Conservation (phyloP, 2,329 filamentous ascomycete species). For the Elsinoe fawcettii region DNA sequence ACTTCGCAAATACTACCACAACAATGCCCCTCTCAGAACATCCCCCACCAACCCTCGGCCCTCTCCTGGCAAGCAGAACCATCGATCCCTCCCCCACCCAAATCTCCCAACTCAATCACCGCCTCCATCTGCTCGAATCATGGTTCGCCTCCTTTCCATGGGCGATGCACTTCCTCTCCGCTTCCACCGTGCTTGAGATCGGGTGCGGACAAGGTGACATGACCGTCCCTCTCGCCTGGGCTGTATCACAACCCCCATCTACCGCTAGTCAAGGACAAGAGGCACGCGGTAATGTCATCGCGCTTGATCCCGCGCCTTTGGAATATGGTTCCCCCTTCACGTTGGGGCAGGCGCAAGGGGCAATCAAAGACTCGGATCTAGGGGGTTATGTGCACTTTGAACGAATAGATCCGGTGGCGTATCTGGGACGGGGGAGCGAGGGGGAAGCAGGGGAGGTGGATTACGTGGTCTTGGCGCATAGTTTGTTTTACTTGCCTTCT, state of each 20-base stretch:
- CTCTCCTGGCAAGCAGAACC: not conserved
- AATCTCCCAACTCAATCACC: not conserved
- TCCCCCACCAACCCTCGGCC: not conserved
- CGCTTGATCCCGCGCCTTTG: conserved; percentile 45
- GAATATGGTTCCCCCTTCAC: conserved; percentile 47
- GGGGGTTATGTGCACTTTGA: conserved; percentile 40
- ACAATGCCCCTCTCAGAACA: not conserved
- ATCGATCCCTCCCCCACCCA: not conserved
- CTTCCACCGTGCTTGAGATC: conserved; percentile 40
- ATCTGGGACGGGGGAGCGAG: conserved; percentile 26
- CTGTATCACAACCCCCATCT: conserved; percentile 31
- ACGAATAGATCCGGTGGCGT: conserved; percentile 33
- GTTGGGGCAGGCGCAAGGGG: conserved; percentile 42
- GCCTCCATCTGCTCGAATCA: not conserved
- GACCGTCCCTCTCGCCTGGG: conserved; percentile 47
- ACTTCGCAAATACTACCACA: too few relatives aligned
- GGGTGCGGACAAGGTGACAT: conserved; percentile 55
- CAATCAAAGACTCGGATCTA: conserved; percentile 36
- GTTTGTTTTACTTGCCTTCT: conserved; percentile 48
- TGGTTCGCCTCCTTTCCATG: not conserved
- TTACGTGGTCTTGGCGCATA: conserved; percentile 44
- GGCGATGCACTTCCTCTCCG: not conserved
- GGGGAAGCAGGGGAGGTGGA: conserved; percentile 32
- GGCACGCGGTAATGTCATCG: conserved; percentile 39
- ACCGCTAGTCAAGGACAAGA: not conserved